Evolutionary conservation across 1,139 yeast species (phyloP), one percentile per base, ranked within the genome.

Genomic region (Fermentozyma sake): DNA sequence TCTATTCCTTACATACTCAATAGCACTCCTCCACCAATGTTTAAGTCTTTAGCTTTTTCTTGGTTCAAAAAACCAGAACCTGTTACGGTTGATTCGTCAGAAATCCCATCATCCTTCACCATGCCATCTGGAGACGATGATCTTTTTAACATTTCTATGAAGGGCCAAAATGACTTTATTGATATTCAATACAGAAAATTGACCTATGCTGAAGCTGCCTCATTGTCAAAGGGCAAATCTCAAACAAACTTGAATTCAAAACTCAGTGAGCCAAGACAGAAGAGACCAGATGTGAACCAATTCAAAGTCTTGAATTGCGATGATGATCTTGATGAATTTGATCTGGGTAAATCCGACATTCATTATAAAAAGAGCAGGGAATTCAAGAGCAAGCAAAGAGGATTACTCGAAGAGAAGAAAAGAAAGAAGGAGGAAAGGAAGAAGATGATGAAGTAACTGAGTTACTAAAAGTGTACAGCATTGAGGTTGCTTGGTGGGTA

Each of bases 191-290:
- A 44, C 35, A 52, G 55, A 29, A 56, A 56, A 32, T 52, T 66
- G 41, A 56, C 67, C 15, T 67, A 66, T 33, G 72, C 73, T 10
- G 72, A 67, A 38, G 72, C 56, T 18, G 72, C 72, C 9, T 45
- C 52, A 14, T 37, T 63, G 37, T 49, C 56, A 19, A 39, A 41
- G 14, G 15, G 12, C 14, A 25, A 14, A 14, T 14, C 15, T n/a
- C 28, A 25, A 14, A 18, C 23, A 16, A 11, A 17, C 21, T 24
- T 18, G 14, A n/a, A 16, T 7, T n/a, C 18, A n/a, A 13, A 18
- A 18, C 12, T 12, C n/a, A 29, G 29, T 10, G 12, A 14, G 6
- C 42, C 42, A n/a, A 29, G 29, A 14, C 26, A 27, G 22, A 23
- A 18, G 16, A 29, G 37, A 16, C 30, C 26, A 13, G 7, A 29